Evolutionary conservation across 148 eudicot genomes (phyloP).

Genomic region (Silene conica): DNA sequence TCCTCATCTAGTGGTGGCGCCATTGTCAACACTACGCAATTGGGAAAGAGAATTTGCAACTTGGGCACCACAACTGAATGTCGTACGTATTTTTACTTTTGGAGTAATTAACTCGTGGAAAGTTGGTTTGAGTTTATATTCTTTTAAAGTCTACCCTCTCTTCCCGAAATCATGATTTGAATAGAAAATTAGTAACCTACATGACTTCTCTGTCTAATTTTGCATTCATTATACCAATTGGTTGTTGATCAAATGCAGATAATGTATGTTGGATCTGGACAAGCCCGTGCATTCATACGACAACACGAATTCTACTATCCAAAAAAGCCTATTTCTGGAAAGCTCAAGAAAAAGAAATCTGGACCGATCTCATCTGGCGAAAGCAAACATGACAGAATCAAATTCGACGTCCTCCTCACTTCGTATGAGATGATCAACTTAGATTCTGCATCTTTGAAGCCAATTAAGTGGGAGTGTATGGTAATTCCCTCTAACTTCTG

Average conservation of each 20-base stretch:
- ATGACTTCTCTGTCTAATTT: slow-evolving; percentile 10
- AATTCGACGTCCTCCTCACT: slow-evolving; percentile 91
- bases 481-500: slow-evolving; percentile 33
- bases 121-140: not conserved
- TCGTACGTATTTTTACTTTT: slow-evolving; percentile 53
- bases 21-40: slow-evolving; percentile 94
- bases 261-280: slow-evolving; percentile 93
- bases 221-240: slow-evolving; percentile 11
- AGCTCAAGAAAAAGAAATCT: slow-evolving; percentile 84
- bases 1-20: slow-evolving; percentile 94
- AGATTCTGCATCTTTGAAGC: slow-evolving; percentile 71
- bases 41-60: slow-evolving; percentile 99
- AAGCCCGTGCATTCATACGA: slow-evolving; percentile 71
- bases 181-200: not conserved
- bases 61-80: slow-evolving; percentile 99
- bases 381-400: slow-evolving; percentile 83
- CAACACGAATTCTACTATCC: slow-evolving; percentile 91
- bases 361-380: slow-evolving; percentile 58
- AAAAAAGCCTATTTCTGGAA: slow-evolving; percentile 41
- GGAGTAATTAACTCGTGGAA: slow-evolving; percentile 6
- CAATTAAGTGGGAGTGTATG: slow-evolving; percentile 95
- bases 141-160: not conserved
- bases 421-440: slow-evolving; percentile 95
- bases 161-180: not conserved
- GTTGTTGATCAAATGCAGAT: slow-evolving; percentile 42